Conservation (phyloP, 768 basidiomycete species). For the Cystobasidium onofrii region DNA sequence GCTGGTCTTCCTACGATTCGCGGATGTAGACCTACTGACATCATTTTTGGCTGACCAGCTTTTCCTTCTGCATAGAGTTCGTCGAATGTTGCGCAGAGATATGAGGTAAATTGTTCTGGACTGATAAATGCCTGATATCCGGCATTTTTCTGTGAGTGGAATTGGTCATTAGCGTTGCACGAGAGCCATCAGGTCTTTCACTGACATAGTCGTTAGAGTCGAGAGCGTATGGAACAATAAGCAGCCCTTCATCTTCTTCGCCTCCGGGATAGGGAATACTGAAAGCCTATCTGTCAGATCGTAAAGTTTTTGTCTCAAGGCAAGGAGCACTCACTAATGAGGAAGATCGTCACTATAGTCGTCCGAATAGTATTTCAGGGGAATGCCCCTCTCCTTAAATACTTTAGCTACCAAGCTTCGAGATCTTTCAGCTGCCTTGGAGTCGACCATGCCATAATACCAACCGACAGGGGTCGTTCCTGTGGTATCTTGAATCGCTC, state of each 20-base stretch:
- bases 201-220: neutral
- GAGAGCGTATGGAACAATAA: neutral
- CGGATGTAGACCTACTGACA: conserved; percentile 2
- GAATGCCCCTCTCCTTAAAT: neutral
- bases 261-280: conserved; percentile 9
- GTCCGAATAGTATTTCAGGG: conserved; percentile 4
- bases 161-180: neutral
- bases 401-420: neutral
- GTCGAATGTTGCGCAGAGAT: neutral
- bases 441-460: conserved; percentile 15
- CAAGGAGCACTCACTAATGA: neutral
- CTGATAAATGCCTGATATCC: neutral
- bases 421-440: neutral
- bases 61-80: conserved; percentile 10
- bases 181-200: neutral
- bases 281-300: no score
- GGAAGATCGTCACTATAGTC: conserved; percentile 17
- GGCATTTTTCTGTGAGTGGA: neutral
- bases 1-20: conserved; percentile 1
- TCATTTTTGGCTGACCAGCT: conserved; percentile 8
- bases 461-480: neutral
- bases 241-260: neutral
- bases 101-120: conserved; percentile 7
- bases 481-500: neutral
- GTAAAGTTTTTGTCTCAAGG: neutral